A percentile compares a stretch with the other conserved stretches of the same genome.
phyloP scores from a whole-genome alignment of 208 protist species.

The Crithidia fasciculata region DNA sequence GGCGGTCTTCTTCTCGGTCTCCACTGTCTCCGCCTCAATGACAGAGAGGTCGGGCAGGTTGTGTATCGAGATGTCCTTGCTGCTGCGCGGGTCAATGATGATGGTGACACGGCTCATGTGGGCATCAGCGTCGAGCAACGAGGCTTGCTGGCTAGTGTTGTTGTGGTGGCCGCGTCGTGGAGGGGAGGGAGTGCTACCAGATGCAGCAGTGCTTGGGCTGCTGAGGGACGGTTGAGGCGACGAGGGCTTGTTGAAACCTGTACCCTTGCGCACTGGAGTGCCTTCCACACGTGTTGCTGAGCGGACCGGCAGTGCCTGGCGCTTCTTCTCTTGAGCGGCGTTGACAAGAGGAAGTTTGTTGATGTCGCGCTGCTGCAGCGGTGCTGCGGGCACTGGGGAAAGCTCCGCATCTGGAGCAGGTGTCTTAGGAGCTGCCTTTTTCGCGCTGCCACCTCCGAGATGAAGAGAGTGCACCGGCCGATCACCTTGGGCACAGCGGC shows the following conservation, averaged over 20 bases:
- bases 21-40: background rate
- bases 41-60: background rate
- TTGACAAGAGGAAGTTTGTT: background rate
- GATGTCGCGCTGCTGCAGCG: conserved; percentile 6
- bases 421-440: background rate
- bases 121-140: background rate
- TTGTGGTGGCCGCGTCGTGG: background rate
- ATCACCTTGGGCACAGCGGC: conserved; percentile 11
- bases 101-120: conserved; percentile 16
- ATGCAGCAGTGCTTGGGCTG: background rate
- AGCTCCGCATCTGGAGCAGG: background rate
- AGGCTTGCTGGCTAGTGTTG: background rate
- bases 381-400: background rate
- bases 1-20: background rate
- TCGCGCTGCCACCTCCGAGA: background rate
- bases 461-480: background rate
- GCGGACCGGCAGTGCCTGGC: background rate
- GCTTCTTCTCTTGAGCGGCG: background rate
- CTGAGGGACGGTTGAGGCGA: background rate
- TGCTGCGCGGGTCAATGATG: conserved; percentile 7
- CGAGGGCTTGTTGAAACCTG: background rate
- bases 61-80: conserved; percentile 3
- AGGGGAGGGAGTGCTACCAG: background rate
- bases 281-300: background rate
- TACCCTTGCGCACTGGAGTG: conserved; percentile 5